A percentile compares a stretch with the other conserved stretches of the same genome.
phyloP scores from a whole-genome alignment of 1,139 yeast genomes.

The Nakaseomyces delphensis region DNA sequence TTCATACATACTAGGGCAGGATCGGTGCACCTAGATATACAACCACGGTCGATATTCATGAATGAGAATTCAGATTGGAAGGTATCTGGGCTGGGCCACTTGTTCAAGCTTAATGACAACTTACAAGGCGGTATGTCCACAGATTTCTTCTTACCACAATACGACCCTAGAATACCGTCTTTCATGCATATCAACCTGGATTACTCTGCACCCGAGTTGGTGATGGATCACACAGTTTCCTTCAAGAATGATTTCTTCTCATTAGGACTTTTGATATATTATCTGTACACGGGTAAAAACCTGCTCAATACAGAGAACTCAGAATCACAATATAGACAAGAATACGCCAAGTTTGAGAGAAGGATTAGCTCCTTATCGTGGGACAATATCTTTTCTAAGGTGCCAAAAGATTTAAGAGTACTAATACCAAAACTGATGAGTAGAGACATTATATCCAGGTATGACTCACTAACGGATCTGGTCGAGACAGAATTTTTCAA shows the following conservation, averaged over 20 bases:
- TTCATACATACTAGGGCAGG: slow-evolving; percentile 74
- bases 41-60: slow-evolving; percentile 68
- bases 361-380: slow-evolving; percentile 39
- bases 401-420: slow-evolving; percentile 36
- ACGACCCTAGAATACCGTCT: slow-evolving; percentile 64
- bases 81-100: slow-evolving; percentile 61
- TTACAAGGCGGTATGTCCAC: slow-evolving; percentile 39
- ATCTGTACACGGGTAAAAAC: slow-evolving; percentile 46
- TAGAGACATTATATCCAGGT: slow-evolving; percentile 30
- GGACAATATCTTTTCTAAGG: slow-evolving; percentile 41
- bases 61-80: slow-evolving; percentile 94
- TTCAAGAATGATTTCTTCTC: slow-evolving; percentile 78
- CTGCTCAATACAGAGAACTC: slow-evolving; percentile 43
- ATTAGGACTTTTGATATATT: slow-evolving; percentile 63
- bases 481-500: slow-evolving; percentile 36
- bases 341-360: slow-evolving; percentile 37
- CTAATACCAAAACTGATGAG: slow-evolving; percentile 37
- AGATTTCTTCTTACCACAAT: slow-evolving; percentile 34
- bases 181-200: slow-evolving; percentile 65
- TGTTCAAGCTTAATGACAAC: slow-evolving; percentile 27
- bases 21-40: slow-evolving; percentile 67
- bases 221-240: slow-evolving; percentile 50
- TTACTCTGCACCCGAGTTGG: slow-evolving; percentile 68
- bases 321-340: slow-evolving; percentile 41
- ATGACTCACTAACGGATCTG: slow-evolving; percentile 28